A percentile compares a stretch with the other conserved stretches of the same genome.
Conservation (phyloP, 495 filamentous ascomycete species). For the Bryoglossum gracile region DNA sequence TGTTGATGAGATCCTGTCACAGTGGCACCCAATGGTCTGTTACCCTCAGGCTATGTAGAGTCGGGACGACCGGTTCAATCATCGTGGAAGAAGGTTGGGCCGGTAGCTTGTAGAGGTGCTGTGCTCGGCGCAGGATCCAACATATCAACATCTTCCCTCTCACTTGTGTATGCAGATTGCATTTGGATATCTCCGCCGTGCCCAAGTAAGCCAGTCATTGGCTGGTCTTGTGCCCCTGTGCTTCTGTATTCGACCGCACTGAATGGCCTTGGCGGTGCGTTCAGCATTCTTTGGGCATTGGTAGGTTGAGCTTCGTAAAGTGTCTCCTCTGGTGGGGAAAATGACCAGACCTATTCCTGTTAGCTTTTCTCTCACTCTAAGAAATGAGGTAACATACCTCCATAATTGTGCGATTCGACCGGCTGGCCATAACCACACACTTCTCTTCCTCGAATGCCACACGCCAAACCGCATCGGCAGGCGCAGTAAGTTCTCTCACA, state of each 20-base stretch:
- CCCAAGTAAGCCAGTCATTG: constrained; percentile 14
- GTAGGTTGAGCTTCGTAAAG: constrained; percentile 35
- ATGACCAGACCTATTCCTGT: constrained; percentile 72
- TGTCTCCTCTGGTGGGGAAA: constrained; percentile 72
- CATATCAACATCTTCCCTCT: constrained; percentile 22
- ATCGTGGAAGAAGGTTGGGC: constrained; percentile 40
- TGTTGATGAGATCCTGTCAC: background rate
- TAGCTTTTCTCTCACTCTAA: constrained; percentile 13
- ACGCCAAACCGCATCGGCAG: constrained; percentile 92
- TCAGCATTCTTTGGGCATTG: constrained; percentile 13
- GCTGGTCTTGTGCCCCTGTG: constrained; percentile 13
- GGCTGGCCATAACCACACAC: constrained; percentile 87
- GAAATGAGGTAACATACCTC: constrained; percentile 55
- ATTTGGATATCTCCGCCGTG: background rate
- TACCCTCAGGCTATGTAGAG: no score
- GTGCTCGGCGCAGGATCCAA: constrained; percentile 19
- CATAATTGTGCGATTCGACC: constrained; percentile 83
- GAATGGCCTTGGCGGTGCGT: constrained; percentile 16
- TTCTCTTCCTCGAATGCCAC: constrained; percentile 98
- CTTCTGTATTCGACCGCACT: constrained; percentile 21
- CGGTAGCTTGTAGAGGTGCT: constrained; percentile 17
- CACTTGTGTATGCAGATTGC: background rate
- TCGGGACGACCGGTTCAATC: constrained; percentile 21
- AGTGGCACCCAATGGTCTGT: no score
- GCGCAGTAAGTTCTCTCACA: constrained; percentile 83